Percentiles rank a stretch among this genome's conserved stretches.
phyloP scores from a whole-genome alignment of 192 early-diverging fungal species.

The Gaertneriomyces sp. region DNA sequence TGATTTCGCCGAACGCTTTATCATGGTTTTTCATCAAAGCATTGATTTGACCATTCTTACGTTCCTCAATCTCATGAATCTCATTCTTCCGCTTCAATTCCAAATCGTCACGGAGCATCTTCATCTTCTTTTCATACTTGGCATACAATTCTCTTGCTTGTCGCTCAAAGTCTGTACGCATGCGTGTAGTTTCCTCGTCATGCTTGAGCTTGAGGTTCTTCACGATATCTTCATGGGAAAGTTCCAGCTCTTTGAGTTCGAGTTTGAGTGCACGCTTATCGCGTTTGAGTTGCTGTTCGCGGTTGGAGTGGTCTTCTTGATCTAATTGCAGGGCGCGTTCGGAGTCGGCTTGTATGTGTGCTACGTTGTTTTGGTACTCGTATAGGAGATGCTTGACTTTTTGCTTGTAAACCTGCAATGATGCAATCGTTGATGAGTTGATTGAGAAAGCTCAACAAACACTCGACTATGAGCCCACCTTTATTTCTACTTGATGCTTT shows the following conservation, averaged over 20 bases:
- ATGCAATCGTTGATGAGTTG: background rate
- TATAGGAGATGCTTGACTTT: slow-evolving; percentile 68
- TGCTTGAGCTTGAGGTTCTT: slow-evolving; percentile 56
- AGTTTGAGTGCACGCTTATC: slow-evolving; percentile 64
- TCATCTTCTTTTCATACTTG: slow-evolving; percentile 66
- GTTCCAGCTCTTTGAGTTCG: slow-evolving; percentile 60
- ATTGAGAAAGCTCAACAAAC: background rate
- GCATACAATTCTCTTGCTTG: slow-evolving; percentile 55
- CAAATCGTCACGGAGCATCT: slow-evolving; percentile 57
- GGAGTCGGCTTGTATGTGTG: slow-evolving; percentile 61
- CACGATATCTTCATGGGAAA: slow-evolving; percentile 63
- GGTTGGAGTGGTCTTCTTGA: slow-evolving; percentile 47
- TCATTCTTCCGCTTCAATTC: slow-evolving; percentile 64
- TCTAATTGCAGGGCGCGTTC: slow-evolving; percentile 56
- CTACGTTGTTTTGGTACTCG: slow-evolving; percentile 68
- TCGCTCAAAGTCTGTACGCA: slow-evolving; percentile 56
- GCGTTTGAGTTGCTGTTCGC: slow-evolving; percentile 55
- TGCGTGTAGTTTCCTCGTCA: slow-evolving; percentile 54
- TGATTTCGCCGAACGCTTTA: slow-evolving; percentile 66
- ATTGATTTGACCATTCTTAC: slow-evolving; percentile 67
- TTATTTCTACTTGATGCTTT: slow-evolving; percentile 66
- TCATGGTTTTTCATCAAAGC: slow-evolving; percentile 68
- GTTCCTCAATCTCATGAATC: slow-evolving; percentile 68
- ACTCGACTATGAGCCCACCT: slow-evolving; percentile 33
- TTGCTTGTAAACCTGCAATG: slow-evolving; percentile 60